Evolutionary conservation across 805 yeast genomes (phyloP).

Genomic region (Metschnikowia koreensis): DNA sequence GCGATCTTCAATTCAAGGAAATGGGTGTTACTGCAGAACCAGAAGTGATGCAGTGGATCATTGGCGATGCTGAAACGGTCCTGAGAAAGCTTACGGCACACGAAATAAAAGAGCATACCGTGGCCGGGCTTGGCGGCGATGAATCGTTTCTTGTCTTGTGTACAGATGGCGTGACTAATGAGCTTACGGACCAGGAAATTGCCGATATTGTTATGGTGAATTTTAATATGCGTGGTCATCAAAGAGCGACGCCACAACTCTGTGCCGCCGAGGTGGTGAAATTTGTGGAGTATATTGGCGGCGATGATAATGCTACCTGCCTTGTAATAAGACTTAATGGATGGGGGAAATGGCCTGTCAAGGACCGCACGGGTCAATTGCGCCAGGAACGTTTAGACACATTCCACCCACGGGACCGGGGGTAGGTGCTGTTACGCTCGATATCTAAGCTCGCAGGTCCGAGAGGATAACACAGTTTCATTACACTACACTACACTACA

Average conservation of each 20-base stretch:
- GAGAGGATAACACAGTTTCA: too few relatives aligned
- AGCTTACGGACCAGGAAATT: slow-evolving; percentile 84
- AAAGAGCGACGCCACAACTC: slow-evolving; percentile 74
- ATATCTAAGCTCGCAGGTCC: too few relatives aligned
- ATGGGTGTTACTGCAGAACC: slow-evolving; percentile 93
- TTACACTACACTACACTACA: too few relatives aligned
- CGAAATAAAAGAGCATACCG: slow-evolving; percentile 35
- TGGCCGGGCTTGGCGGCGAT: slow-evolving; percentile 67
- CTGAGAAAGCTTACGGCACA: slow-evolving; percentile 37
- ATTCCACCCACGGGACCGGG: slow-evolving; percentile 32
- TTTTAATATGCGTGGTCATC: slow-evolving; percentile 59
- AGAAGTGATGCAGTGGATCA: slow-evolving; percentile 64
- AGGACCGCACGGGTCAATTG: slow-evolving; percentile 77
- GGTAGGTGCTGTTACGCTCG: too few relatives aligned
- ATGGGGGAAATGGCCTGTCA: slow-evolving; percentile 91
- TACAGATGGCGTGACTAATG: slow-evolving; percentile 84
- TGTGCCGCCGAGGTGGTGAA: slow-evolving; percentile 84
- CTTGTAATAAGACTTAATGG: slow-evolving; percentile 74
- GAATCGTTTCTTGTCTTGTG: slow-evolving; percentile 82
- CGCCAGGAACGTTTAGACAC: slow-evolving; percentile 69
- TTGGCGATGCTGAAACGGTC: slow-evolving; percentile 52
- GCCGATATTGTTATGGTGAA: slow-evolving; percentile 81
- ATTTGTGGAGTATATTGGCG: slow-evolving; percentile 82
- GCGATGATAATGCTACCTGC: slow-evolving; percentile 96
- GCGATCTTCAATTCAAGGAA: slow-evolving; percentile 77